Evolutionary conservation across 306 rosid genomes (phyloP).

Genomic region (Casuarina cunninghamiana): DNA sequence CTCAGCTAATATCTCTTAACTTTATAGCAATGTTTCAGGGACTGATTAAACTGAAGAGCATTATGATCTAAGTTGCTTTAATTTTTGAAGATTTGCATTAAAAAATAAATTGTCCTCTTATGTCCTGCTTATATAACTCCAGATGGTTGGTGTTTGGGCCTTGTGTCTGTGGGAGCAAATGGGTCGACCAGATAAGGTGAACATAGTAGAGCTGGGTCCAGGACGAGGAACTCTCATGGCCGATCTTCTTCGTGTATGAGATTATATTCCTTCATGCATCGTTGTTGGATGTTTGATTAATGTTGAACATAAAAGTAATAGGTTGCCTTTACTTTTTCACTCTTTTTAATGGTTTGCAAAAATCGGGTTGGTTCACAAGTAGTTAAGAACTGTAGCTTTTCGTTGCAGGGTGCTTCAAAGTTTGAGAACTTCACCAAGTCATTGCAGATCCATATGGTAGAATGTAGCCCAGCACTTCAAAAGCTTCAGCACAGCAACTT

Average conservation of each 20-base stretch:
- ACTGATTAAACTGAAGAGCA: neutral
- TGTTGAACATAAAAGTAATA: neutral
- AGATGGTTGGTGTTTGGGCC: constrained; percentile 98
- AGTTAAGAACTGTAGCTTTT: constrained; percentile 16
- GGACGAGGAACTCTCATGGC: constrained; percentile 98
- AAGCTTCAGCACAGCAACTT: constrained; percentile 77
- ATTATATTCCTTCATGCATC: constrained; percentile 12
- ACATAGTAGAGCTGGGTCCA: constrained; percentile 85
- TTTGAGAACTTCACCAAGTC: constrained; percentile 64
- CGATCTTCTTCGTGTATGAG: constrained; percentile 80
- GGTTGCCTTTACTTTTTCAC: neutral
- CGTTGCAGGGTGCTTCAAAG: constrained; percentile 74
- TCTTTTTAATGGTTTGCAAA: neutral
- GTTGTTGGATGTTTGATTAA: constrained; percentile 4
- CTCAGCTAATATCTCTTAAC: neutral
- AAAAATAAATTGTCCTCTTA: constrained; percentile 16
- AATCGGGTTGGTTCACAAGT: neutral
- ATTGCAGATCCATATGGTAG: constrained; percentile 79
- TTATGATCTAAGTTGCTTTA: constrained; percentile 9
- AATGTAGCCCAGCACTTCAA: constrained; percentile 86
- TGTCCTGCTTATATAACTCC: constrained; percentile 26
- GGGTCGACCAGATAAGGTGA: constrained; percentile 75
- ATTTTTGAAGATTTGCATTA: constrained; percentile 12
- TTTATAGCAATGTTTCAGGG: neutral
- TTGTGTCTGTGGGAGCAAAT: constrained; percentile 99